Base-by-base conservation (phyloP, 352 stramenopile genomes). In the Globisporangium nodosum region DNA sequence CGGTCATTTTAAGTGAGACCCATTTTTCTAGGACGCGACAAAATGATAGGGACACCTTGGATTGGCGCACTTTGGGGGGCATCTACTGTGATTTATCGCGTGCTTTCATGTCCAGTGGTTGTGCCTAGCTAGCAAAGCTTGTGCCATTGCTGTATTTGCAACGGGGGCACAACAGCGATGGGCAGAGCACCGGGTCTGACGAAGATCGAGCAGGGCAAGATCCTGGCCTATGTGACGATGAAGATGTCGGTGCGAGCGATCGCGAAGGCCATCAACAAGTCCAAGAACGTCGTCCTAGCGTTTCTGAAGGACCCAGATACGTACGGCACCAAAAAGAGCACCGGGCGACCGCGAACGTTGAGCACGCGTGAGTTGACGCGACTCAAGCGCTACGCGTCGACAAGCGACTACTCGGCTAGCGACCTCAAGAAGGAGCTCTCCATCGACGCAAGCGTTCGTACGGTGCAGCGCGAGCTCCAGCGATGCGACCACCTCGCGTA, bases 151-250 rank as follows among this genome's bases (percentile, higher is more conserved):
- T 51, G 21, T 15, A 51, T 35, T 51, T 35, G 46, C 46, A 51
- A 7, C 3, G 52, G 52, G 52, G 52, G 6, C 52, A 16, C 20
- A 33, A 58, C 33, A 35, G 46, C 52, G 40, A 58, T 58, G 52
- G 52, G 24, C 24, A 58, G 39, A 58, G 40, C 52, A 42, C 27
- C 24, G 20, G 21, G 52, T 46, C 15, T 58, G 40, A 42, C 40
- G 40, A 58, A 58, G 52, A 33, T 58, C 5, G 39, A 58, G 39
- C 24, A 58, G 46, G 52, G 40, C 39, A 51, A 58, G 24, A 58
- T 58, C 31, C 21, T 58, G 21, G n/a, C 52, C n/a, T 58, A 58
- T n/a, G 24, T 24, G 46, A 58, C 33, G 16, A 50, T 21, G 15
- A 50, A 58, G 16, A 58, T 58, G 40, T 50, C 52, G 24, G n/a